A percentile compares a stretch with the other conserved stretches of the same genome.
Conservation (phyloP, 257 asterid species). For the Scutellaria barbata region DNA sequence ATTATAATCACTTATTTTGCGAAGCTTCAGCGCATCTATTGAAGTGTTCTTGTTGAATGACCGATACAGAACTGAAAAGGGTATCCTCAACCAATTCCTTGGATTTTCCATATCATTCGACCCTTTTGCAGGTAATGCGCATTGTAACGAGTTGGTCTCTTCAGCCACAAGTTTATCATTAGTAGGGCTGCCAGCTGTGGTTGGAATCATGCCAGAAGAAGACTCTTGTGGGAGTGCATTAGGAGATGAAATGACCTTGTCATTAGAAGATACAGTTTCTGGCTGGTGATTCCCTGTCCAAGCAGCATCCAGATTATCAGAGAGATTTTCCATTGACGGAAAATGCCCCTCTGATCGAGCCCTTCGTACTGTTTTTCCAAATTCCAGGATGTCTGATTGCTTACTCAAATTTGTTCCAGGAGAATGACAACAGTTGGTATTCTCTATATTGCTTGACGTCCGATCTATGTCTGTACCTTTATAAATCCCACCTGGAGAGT, state of each 20-base stretch:
- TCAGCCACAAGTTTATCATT: constrained; percentile 36
- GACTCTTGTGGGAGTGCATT: constrained; percentile 35
- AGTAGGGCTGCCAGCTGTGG: constrained; percentile 35
- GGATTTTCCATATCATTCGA: constrained; percentile 51
- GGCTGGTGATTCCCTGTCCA: constrained; percentile 61
- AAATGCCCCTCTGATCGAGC: constrained; percentile 69
- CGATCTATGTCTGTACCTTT: constrained; percentile 40
- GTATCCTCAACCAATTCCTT: constrained; percentile 52
- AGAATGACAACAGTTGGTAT: constrained; percentile 36
- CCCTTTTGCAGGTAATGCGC: constrained; percentile 41
- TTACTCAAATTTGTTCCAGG: constrained; percentile 42
- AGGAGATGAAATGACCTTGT: constrained; percentile 37
- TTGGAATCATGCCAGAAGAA: constrained; percentile 34
- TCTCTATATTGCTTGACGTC: constrained; percentile 42
- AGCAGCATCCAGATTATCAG: constrained; percentile 62
- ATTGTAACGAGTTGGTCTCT: constrained; percentile 34
- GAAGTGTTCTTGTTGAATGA: constrained; percentile 47
- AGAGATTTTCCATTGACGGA: constrained; percentile 51
- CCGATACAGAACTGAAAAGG: constrained; percentile 46
- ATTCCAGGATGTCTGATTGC: constrained; percentile 40
- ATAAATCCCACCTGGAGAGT: constrained; percentile 46
- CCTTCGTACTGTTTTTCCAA: constrained; percentile 53
- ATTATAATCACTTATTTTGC: constrained; percentile 49
- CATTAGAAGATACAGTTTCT: constrained; percentile 31
- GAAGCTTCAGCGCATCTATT: constrained; percentile 45